A percentile compares a stretch with the other conserved stretches of the same genome.
Conservation (phyloP, 352 stramenopile species). For the Globisporangium nunn region DNA sequence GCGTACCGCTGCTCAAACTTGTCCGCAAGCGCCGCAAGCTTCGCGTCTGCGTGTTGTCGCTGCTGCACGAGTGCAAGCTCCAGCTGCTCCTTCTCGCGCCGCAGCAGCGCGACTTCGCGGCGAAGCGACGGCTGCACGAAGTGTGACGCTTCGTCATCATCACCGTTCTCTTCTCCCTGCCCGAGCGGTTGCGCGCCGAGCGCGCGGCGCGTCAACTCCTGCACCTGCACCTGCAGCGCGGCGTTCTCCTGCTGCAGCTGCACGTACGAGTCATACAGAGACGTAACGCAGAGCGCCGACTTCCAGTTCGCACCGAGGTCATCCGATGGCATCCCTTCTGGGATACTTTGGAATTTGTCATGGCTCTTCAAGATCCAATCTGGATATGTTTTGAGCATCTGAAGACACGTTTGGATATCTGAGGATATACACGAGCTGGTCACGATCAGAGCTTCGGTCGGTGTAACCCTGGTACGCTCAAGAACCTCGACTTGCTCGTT, state of each 20-base stretch:
- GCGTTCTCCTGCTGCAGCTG: slow-evolving; percentile 52
- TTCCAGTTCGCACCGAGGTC: slow-evolving; percentile 48
- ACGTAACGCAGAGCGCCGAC: slow-evolving; percentile 66
- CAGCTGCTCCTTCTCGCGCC: slow-evolving; percentile 36
- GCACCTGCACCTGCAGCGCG: slow-evolving; percentile 22
- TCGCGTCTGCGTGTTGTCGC: slow-evolving; percentile 24
- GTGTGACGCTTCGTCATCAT: slow-evolving; percentile 6
- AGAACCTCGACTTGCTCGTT: slow-evolving; percentile 44
- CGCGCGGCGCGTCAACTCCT: slow-evolving; percentile 16
- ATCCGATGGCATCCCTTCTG: not conserved
- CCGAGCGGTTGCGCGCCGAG: slow-evolving; percentile 21
- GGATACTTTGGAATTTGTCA: too few species aligned
- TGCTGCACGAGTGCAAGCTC: slow-evolving; percentile 29
- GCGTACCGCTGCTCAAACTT: slow-evolving; percentile 52
- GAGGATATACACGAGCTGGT: too few species aligned
- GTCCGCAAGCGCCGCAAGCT: slow-evolving; percentile 25
- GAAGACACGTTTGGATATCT: too few species aligned
- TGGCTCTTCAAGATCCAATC: too few species aligned
- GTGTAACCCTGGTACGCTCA: slow-evolving; percentile 18
- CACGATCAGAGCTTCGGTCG: too few species aligned
- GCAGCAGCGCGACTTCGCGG: slow-evolving; percentile 47
- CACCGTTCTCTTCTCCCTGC: slow-evolving; percentile 10
- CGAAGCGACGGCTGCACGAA: slow-evolving; percentile 11
- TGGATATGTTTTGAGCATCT: too few species aligned
- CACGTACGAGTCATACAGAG: slow-evolving; percentile 70